Evolutionary conservation across 2,329 filamentous ascomycete genomes (phyloP).

Genomic region (Ophiobolus disseminans): DNA sequence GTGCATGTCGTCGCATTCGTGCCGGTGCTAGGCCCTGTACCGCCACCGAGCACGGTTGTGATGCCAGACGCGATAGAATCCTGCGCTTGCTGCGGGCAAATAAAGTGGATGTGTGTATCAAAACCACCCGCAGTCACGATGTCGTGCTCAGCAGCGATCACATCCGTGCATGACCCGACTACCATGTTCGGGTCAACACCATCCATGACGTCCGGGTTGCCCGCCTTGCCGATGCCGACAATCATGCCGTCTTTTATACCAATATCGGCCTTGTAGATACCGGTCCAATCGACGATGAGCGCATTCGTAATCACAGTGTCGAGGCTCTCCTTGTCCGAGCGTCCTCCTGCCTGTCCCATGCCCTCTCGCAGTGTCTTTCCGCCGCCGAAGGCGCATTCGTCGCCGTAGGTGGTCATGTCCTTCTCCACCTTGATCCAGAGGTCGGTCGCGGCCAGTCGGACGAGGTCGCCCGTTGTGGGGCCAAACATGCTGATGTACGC

Average conservation of each 20-base stretch:
- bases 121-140: constrained; percentile 91
- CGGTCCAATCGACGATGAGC: constrained; percentile 86
- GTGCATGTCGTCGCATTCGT: constrained; percentile 94
- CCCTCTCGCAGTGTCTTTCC: constrained; percentile 93
- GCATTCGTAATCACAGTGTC: constrained; percentile 91
- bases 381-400: constrained; percentile 94
- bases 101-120: constrained; percentile 91
- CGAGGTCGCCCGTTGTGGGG: constrained; percentile 85
- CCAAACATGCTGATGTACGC: constrained; percentile 91
- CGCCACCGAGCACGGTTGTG: constrained; percentile 89
- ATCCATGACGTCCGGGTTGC: constrained; percentile 97
- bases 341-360: constrained; percentile 90
- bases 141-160: constrained; percentile 87
- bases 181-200: constrained; percentile 80
- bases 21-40: constrained; percentile 89
- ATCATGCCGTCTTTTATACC: constrained; percentile 89
- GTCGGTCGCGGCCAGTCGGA: constrained; percentile 82
- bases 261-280: constrained; percentile 97
- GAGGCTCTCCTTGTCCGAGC: constrained; percentile 72
- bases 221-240: constrained; percentile 89
- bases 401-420: constrained; percentile 83
- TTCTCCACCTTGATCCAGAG: constrained; percentile 91
- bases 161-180: constrained; percentile 87
- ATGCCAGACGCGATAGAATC: constrained; percentile 86
- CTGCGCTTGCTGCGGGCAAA: constrained; percentile 88